Evolutionary conservation across 306 rosid genomes (phyloP).

Genomic region (Sophora flavescens): DNA sequence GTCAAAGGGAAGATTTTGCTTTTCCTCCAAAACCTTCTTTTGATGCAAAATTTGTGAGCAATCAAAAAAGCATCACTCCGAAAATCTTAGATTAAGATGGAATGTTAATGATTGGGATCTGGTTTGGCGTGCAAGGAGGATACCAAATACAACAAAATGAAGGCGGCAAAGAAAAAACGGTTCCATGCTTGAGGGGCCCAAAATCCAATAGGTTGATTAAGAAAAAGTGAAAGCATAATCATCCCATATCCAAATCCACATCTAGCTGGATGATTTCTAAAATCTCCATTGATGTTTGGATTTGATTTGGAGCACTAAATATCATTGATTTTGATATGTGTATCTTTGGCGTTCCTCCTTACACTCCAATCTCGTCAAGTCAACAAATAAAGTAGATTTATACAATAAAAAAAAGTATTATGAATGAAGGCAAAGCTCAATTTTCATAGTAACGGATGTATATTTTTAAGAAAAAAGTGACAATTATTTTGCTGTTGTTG

Average conservation of each 20-base stretch:
- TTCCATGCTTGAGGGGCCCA: slow-evolving; percentile 38
- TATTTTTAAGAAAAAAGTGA: not conserved
- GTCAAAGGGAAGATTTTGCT: slow-evolving; percentile 50
- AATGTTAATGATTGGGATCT: slow-evolving; percentile 45
- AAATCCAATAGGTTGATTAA: slow-evolving; percentile 31
- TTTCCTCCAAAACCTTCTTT: slow-evolving; percentile 41
- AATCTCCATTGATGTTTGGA: slow-evolving; percentile 21
- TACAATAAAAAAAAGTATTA: not conserved
- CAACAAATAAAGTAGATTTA: too few species aligned
- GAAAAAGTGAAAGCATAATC: slow-evolving; percentile 40
- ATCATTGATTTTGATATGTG: not conserved
- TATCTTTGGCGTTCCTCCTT: too few species aligned
- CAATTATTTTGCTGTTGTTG: not conserved
- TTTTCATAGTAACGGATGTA: not conserved
- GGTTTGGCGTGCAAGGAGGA: slow-evolving; percentile 51
- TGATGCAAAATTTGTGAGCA: slow-evolving; percentile 41
- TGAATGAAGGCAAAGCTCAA: not conserved
- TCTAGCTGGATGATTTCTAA: slow-evolving; percentile 4
- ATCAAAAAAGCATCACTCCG: slow-evolving; percentile 36
- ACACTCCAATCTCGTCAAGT: too few species aligned
- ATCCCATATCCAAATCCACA: slow-evolving; percentile 47
- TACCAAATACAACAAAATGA: slow-evolving; percentile 7
- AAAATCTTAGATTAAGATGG: slow-evolving; percentile 38
- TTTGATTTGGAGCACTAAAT: slow-evolving; percentile 29
- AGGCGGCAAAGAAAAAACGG: not conserved